These are phyloP conservation scores for Lodderomyces theae DNA, from an alignment of 1,139 yeast species.

Conservation along the genomic window DNA sequence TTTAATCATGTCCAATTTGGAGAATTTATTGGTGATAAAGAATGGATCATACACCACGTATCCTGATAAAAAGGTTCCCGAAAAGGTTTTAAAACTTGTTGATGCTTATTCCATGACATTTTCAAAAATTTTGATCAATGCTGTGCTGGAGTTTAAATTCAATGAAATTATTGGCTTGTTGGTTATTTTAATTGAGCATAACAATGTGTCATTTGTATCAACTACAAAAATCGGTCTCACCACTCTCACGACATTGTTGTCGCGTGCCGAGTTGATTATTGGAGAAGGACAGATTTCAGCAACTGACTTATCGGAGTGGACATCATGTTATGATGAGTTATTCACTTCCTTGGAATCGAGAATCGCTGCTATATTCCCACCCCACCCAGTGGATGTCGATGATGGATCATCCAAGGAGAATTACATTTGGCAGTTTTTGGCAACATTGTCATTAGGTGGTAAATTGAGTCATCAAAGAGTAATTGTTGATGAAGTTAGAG, in stretches of 20 bases:
- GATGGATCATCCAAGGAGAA: constrained; percentile 63
- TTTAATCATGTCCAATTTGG: constrained; percentile 77
- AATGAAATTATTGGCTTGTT: constrained; percentile 81
- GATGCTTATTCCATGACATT: constrained; percentile 82
- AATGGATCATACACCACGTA: constrained; percentile 76
- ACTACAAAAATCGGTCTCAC: constrained; percentile 88
- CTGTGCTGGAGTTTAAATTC: constrained; percentile 79
- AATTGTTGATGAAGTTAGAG: constrained; percentile 92
- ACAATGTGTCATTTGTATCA: constrained; percentile 68
- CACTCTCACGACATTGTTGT: constrained; percentile 78
- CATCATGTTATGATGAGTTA: constrained; percentile 74
- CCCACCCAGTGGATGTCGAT: constrained; percentile 49
- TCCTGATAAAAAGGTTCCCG: constrained; percentile 50
- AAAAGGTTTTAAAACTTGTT: constrained; percentile 58
- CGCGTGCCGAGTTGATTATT: constrained; percentile 88
- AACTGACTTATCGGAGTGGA: constrained; percentile 69
- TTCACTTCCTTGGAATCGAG: constrained; percentile 80
- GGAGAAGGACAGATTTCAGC: constrained; percentile 71
- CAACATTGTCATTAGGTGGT: constrained; percentile 91
- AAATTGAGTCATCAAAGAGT: constrained; percentile 90
- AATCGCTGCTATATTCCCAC: constrained; percentile 80
- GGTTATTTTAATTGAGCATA: constrained; percentile 69
- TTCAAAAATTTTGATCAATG: constrained; percentile 80
- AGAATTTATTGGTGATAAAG: constrained; percentile 74
- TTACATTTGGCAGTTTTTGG: constrained; percentile 96